Conservation (phyloP, 2,329 filamentous ascomycete genomes). For the Aureobasidium mangrovei region DNA sequence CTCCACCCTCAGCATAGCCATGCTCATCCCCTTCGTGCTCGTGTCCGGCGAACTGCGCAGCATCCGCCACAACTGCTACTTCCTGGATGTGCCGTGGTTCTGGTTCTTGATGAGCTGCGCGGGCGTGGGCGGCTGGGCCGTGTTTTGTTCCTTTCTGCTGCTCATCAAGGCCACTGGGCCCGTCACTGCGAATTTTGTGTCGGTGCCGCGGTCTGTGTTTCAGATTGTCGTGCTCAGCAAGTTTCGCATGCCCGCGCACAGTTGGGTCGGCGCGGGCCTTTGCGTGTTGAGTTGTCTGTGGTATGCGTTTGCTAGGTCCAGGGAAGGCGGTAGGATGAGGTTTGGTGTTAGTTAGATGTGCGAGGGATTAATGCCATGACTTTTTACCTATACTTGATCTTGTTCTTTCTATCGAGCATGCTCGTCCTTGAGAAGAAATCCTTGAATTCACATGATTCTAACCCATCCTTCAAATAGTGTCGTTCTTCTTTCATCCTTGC, state of each 20-base stretch:
- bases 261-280: conserved; percentile 43
- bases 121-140: conserved; percentile 39
- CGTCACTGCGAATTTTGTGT: conserved; percentile 42
- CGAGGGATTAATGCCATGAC: too few relatives aligned
- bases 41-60: conserved; percentile 42
- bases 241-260: conserved; percentile 42
- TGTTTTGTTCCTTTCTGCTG: conserved; percentile 41
- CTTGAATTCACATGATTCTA: too few relatives aligned
- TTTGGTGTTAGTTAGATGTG: background rate
- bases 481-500: too few relatives aligned
- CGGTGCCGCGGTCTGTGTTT: conserved; percentile 41
- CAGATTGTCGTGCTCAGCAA: conserved; percentile 40
- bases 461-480: too few relatives aligned
- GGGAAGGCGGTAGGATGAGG: conserved; percentile 28
- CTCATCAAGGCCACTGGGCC: conserved; percentile 44
- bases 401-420: too few relatives aligned
- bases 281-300: conserved; percentile 43
- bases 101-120: conserved; percentile 46
- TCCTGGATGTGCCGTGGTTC: conserved; percentile 48
- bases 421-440: too few relatives aligned
- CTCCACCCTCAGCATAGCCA: conserved; percentile 40
- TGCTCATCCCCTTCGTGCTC: conserved; percentile 42
- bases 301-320: conserved; percentile 38
- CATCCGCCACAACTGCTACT: conserved; percentile 45
- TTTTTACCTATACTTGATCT: too few relatives aligned